Evolutionary conservation across 31 red algal species (phyloP), one percentile per base, ranked within the genome.

Genomic region (Porphyra umbilicalis): DNA sequence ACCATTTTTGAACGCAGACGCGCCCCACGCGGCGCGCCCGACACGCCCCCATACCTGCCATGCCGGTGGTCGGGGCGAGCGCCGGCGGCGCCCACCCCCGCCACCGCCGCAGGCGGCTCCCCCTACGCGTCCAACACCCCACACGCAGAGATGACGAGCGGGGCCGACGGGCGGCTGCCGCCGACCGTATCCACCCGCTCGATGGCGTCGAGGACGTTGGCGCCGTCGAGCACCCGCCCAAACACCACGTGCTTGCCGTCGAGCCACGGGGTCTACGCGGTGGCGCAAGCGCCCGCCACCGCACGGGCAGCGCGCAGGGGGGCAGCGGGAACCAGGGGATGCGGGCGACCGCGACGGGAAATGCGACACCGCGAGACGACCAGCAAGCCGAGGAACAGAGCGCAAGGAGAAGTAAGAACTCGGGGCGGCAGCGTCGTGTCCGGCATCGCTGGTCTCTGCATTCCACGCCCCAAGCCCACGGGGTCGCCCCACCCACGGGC

Each of bases 231-330:
- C 7, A 92, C 90, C 15, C 76, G 35, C 35, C 90, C 90, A 39
- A 92, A 92, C 30, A 92, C 90, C 42, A 92, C 90, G 78, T 92
- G 90, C 87, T 89, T 92, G 38, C 87, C 86, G 33, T 92, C 90
- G 9, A 92, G 71, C 90, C 90, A 92, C 15, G 37, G 40, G 32
- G 84, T 86, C 77, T 82, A 16, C 3, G 36, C 29, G 32, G 5
- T 16, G 34, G 57, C 16, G 42, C 14, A 9, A 57, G 20, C 14
- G 57, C 2, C n/a, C n/a, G n/a, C n/a, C n/a, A n/a, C n/a, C n/a
- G 2, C 6, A 13, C 8, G 25, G 44, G 13, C 15, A 67, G 25
- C 15, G 44, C 3, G 44, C 25, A 2, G 44, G 6, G 44, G 44
- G 44, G 44, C 15, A 20, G 44, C 8, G 44, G 10, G 44, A 20